Base-by-base conservation (phyloP, 2,329 filamentous ascomycete genomes). In the Tolypocladium tropicale region DNA sequence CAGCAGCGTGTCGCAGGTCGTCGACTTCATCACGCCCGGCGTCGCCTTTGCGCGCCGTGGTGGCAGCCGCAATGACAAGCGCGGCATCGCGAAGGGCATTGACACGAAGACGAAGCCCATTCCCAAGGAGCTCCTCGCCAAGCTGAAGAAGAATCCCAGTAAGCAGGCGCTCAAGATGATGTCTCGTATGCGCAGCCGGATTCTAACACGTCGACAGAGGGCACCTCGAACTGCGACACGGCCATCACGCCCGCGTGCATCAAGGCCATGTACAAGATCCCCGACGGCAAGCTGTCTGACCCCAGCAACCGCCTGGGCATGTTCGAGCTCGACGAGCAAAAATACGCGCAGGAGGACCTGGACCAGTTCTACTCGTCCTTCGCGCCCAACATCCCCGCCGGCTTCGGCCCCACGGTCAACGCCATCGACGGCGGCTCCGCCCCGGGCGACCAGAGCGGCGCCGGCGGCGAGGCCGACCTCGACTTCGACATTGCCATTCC, bases 161-260 rank as follows among this genome's bases (percentile, higher is more conserved):
- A 28, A 18, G 43, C n/a, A n/a, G n/a, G n/a, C 28, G 12, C 14
- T 18, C 14, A 4, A 16, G 5, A 23, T 18, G 3, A 2, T 16
- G 9, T 1, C 2, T 18, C 11, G n/a, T 28, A 6, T 28, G 7
- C 7, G 14, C 7, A 9, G 23, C 12, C 4, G 43, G 9, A 9
- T 5, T 46, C 43, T 48, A 12, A 48, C 43, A 2, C 16, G 18
- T 9, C 21, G 21, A 37, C 34, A 51, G 61, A 53, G 21, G 28
- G 52, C 18, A 61, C 56, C 4, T 21, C 48, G 5, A 48, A 55
- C 30, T 86, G 83, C 63, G 76, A 80, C 60, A 67, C 68, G 16
- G 75, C 78, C 62, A 82, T 85, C 59, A 84, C 80, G 0, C 79
- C 81, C 0, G 74, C 74, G 46, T 85, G 82, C 61, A 72, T 83